These are phyloP conservation scores for Podila epicladia DNA, from an alignment of 192 early-diverging fungal species.

Conservation along the genomic window DNA sequence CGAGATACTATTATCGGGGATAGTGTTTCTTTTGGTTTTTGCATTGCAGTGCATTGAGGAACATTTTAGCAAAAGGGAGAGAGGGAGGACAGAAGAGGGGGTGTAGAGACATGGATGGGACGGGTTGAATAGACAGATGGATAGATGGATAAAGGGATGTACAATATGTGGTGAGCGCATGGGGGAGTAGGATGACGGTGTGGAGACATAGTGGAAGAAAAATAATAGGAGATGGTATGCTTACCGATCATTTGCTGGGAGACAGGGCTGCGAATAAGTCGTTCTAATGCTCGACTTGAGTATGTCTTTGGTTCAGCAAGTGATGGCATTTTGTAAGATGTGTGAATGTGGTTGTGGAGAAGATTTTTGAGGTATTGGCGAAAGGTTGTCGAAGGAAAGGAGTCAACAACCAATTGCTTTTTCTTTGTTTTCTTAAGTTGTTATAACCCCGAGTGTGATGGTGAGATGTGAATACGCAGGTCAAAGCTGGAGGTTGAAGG, in stretches of 20 bases:
- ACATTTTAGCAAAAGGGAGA: no score
- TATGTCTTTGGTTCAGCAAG: slow-evolving; percentile 39
- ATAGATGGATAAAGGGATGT: no score
- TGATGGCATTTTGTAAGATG: slow-evolving; percentile 33
- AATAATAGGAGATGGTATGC: background rate
- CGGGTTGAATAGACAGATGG: no score
- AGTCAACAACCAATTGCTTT: background rate
- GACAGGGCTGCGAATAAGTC: slow-evolving; percentile 43
- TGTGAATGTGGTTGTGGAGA: background rate
- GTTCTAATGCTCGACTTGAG: slow-evolving; percentile 37
- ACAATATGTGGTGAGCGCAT: background rate
- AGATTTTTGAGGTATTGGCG: background rate
- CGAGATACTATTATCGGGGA: no score
- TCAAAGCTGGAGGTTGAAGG: background rate
- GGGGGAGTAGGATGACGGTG: background rate
- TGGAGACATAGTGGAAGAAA: background rate
- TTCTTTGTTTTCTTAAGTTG: no score
- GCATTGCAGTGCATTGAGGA: no score
- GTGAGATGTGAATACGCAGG: background rate
- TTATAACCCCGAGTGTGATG: background rate
- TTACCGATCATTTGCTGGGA: slow-evolving; percentile 49
- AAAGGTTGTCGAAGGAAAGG: background rate
- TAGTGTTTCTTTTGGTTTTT: no score
- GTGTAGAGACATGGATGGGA: background rate
- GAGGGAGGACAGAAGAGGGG: no score